Base-by-base conservation (phyloP, 768 basidiomycete genomes). In the Trametes cubensis region DNA sequence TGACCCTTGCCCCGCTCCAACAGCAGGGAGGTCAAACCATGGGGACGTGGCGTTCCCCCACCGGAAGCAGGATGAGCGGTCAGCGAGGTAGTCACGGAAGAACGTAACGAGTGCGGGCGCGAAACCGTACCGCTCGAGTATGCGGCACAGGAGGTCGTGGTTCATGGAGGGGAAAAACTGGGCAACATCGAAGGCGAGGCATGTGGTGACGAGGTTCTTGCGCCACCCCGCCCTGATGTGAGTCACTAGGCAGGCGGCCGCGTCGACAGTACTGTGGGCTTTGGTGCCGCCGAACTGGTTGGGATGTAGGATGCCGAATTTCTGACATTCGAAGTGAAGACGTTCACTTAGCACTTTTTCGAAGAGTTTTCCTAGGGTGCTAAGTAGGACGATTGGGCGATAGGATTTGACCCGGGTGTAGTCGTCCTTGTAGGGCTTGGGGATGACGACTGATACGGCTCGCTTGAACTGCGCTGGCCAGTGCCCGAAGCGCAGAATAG, bases 311-410 rank as follows among this genome's bases (percentile, higher is more conserved):
- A 66, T 38, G 25, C 60, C 58, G 47, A 40, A 51, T 34, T 53
- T 60, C 45, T 66, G 62, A 15, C 50, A 56, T 10, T 69, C 63
- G 47, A 61, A 69, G 52, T 66, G 64, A n/a, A 72, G 55, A 0
- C 62, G 59, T 17, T 56, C 39, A 1, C 65, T 61, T 8, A 69
- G 34, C 14, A 70, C 38, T 50, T 68, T 69, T 55, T 70, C 69
- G 4, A 64, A 39, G 7, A 68, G 62, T 52, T 73, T 73, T 0
- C 67, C 69, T 0, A 73, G 18, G 45, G 55, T 64, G 45, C 67
- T 61, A 13, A 71, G 61, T 0, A 73, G 68, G 2, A 67, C 65
- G 48, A 74, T 72, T 0, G 66, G 70, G 41, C 69, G 65, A 57
- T 70, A 74, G 0, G 70, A 66, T 50, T 70, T 71, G 3, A 69